Conservation (phyloP, 164 flowering plant species). For the Saururus chinensis region DNA sequence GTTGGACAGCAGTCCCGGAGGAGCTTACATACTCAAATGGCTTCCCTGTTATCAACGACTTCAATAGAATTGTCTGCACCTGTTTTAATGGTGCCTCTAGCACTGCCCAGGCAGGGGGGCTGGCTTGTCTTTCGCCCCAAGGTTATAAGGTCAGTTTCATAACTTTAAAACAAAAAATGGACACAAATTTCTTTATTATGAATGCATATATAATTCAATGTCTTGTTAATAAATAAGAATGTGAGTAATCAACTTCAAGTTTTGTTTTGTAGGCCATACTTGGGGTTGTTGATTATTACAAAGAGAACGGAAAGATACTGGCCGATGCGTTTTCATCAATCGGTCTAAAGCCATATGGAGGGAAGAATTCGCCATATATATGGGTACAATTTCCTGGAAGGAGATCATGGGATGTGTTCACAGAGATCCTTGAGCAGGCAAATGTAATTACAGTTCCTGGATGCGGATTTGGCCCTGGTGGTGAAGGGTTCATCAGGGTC, state of each 20-base stretch:
- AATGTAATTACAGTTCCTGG: constrained; percentile 74
- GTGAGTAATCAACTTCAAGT: not conserved
- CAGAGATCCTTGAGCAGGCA: constrained; percentile 58
- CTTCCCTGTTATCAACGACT: constrained; percentile 53
- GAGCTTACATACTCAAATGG: constrained; percentile 50
- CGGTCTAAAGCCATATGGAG: constrained; percentile 65
- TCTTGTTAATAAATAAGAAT: no score
- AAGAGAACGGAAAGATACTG: constrained; percentile 55
- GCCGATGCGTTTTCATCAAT: constrained; percentile 39
- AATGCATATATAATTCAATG: no score
- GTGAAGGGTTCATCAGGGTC: constrained; percentile 60
- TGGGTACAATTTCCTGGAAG: constrained; percentile 82
- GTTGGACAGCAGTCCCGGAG: constrained; percentile 73
- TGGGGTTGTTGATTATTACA: constrained; percentile 46
- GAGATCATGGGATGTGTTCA: constrained; percentile 72
- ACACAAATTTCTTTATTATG: no score
- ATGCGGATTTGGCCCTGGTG: constrained; percentile 75
- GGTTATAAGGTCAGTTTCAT: constrained; percentile 37
- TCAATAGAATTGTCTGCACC: constrained; percentile 48
- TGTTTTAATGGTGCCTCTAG: constrained; percentile 70
- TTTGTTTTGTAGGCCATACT: constrained; percentile 38
- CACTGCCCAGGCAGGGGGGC: constrained; percentile 66
- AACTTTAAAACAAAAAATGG: no score
- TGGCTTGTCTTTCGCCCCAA: constrained; percentile 58
- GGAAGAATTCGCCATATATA: constrained; percentile 70